phyloP scores from a whole-genome alignment of 1,139 yeast species.

The Chernovozyma aurita region DNA sequence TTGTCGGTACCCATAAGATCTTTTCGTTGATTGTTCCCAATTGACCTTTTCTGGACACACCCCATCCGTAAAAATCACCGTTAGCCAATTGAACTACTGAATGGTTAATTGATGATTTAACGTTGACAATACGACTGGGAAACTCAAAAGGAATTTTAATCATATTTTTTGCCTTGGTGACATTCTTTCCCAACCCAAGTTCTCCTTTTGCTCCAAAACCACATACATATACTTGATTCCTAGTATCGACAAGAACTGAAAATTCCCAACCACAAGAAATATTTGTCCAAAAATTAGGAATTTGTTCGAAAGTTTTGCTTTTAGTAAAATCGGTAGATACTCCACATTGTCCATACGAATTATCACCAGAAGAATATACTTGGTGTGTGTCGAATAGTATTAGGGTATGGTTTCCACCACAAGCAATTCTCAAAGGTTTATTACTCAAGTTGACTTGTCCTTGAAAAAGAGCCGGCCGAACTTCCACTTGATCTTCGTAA shows the following conservation, averaged over 20 bases:
- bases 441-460: slow-evolving; percentile 11
- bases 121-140: slow-evolving; percentile 14
- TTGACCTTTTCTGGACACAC: slow-evolving; percentile 75
- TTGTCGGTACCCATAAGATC: slow-evolving; percentile 22
- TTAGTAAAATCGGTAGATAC: not conserved
- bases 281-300: slow-evolving; percentile 35
- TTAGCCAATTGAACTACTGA: slow-evolving; percentile 41
- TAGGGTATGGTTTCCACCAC: slow-evolving; percentile 90
- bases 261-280: slow-evolving; percentile 79
- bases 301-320: slow-evolving; percentile 15
- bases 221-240: slow-evolving; percentile 38
- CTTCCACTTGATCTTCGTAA: slow-evolving; percentile 44
- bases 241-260: slow-evolving; percentile 45
- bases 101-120: slow-evolving; percentile 55
- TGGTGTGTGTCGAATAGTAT: slow-evolving; percentile 51
- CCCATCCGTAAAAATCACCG: slow-evolving; percentile 71
- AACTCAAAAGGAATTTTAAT: slow-evolving; percentile 12
- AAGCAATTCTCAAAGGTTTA: slow-evolving; percentile 40
- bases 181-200: slow-evolving; percentile 51
- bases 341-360: slow-evolving; percentile 54
- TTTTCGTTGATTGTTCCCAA: slow-evolving; percentile 26
- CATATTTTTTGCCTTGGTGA: slow-evolving; percentile 11
- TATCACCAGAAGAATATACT: slow-evolving; percentile 56
- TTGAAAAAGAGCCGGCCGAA: slow-evolving; percentile 23
- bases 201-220: slow-evolving; percentile 76